Conservation (phyloP, 176 grass and related monocot species). For the Raddia guianensis region DNA sequence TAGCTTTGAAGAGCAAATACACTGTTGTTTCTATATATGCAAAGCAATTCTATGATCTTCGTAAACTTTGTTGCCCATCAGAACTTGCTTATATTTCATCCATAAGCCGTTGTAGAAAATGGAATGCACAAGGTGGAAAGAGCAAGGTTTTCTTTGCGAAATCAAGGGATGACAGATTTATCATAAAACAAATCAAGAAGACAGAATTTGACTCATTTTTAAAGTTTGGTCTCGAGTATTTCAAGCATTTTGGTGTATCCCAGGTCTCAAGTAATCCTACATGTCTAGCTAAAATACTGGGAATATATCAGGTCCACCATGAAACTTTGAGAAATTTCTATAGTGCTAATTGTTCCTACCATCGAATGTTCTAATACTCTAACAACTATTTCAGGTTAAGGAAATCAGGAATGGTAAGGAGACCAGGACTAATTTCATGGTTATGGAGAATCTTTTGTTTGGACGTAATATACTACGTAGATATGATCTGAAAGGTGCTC, state of each 20-base stretch:
- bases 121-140: constrained; percentile 91
- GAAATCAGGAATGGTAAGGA: constrained; percentile 78
- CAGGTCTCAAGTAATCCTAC: constrained; percentile 61
- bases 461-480: constrained; percentile 65
- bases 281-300: constrained; percentile 87
- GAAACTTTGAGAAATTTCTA: constrained; percentile 6
- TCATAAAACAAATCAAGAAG: constrained; percentile 94
- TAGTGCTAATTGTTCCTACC: constrained; percentile 4
- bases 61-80: constrained; percentile 80
- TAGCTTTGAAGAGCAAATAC: constrained; percentile 75
- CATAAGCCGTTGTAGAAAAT: constrained; percentile 84
- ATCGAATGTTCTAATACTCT: constrained; percentile 40
- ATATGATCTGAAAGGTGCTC: constrained; percentile 95
- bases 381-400: constrained; percentile 52
- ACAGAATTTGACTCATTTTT: constrained; percentile 92
- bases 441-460: constrained; percentile 97
- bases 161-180: constrained; percentile 88
- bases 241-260: constrained; percentile 74
- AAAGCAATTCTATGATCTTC: constrained; percentile 76
- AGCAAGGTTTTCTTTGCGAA: constrained; percentile 87
- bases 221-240: constrained; percentile 90
- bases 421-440: constrained; percentile 75
- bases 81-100: constrained; percentile 84
- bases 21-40: constrained; percentile 77
- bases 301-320: constrained; percentile 81